These are phyloP conservation scores for Pichia nakasei DNA, from an alignment of 805 yeast genomes.

Conservation along the genomic window DNA sequence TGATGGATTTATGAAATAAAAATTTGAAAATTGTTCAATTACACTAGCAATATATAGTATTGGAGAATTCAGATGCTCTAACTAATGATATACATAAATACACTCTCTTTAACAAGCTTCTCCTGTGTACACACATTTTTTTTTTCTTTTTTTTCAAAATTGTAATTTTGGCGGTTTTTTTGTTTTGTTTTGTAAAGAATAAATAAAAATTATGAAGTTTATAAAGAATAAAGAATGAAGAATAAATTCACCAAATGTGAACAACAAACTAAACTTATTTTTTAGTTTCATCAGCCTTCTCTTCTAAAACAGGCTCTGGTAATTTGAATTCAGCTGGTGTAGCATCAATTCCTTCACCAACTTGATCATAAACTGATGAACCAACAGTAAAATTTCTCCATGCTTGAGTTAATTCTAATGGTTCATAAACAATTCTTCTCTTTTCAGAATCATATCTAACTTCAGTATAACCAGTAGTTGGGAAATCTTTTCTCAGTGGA, in stretches of 20 bases:
- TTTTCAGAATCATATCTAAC: conserved; percentile 86
- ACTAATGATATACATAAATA: too few species aligned
- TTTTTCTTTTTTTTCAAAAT: too few species aligned
- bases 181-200: too few species aligned
- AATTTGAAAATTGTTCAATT: too few species aligned
- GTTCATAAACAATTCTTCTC: conserved; percentile 83
- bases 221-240: not conserved
- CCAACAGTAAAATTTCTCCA: conserved; percentile 88
- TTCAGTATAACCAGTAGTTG: conserved; percentile 86
- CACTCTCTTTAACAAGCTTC: too few species aligned
- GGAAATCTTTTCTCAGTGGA: conserved; percentile 87
- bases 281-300: conserved; percentile 27
- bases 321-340: conserved; percentile 76
- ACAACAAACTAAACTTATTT: not conserved
- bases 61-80: too few species aligned
- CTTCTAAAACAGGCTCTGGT: conserved; percentile 71
- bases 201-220: not conserved
- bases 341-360: conserved; percentile 76
- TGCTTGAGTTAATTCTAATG: conserved; percentile 85
- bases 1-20: too few species aligned
- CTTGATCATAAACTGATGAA: conserved; percentile 85
- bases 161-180: too few species aligned
- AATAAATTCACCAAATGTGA: not conserved
- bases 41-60: too few species aligned
- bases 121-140: too few species aligned